Evolutionary conservation across 2,329 filamentous ascomycete species (phyloP), one percentile per base, ranked within the genome.

Genomic region (Mycosphaerella sp.): DNA sequence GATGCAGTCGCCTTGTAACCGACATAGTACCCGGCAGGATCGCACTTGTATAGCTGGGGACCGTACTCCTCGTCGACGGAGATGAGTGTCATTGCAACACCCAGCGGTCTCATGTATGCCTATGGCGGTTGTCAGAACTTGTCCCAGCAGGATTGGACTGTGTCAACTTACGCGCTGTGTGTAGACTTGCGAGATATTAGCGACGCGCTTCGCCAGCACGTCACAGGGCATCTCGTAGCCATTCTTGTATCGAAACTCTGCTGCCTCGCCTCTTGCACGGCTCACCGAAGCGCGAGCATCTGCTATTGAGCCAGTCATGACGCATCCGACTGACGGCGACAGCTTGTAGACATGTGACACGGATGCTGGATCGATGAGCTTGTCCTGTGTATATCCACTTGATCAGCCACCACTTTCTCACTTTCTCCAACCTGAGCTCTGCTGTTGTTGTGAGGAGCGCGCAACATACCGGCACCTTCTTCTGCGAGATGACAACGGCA

Each of bases 221-320:
- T 98, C 93, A 71, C 89, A 95, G 54, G 93, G 93, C 93, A 98
- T 98, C 79, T 98, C 93, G 73, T 98, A 98, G 66, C 93, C 93
- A 70, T 83, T 95, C 76, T 96, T 96, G 83, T 98, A 98, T 73
- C 85, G 84, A 77, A 98, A 98, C 70, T 98, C 91, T 52, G 91
- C 91, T 61, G 93, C 93, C 75, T 98, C 93, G 64, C 88, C 87
- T 75, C 93, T 86, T 59, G 93, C 93, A 66, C 93, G 85, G 73
- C 89, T 88, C 55, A 95, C 88, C 59, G 89, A 94, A 28, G 93
- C 90, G 70, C 93, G 81, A 55, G 93, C 93, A 77, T 98, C 93
- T 64, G 93, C 91, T 72, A 98, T 97, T 61, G 93, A 96, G 47
- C 93, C 93, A 44, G 93, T 98, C 84, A 98, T 96, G 66, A 97